These are phyloP conservation scores for Candida vartiovaarae DNA, from an alignment of 805 yeast species.

Conservation along the genomic window DNA sequence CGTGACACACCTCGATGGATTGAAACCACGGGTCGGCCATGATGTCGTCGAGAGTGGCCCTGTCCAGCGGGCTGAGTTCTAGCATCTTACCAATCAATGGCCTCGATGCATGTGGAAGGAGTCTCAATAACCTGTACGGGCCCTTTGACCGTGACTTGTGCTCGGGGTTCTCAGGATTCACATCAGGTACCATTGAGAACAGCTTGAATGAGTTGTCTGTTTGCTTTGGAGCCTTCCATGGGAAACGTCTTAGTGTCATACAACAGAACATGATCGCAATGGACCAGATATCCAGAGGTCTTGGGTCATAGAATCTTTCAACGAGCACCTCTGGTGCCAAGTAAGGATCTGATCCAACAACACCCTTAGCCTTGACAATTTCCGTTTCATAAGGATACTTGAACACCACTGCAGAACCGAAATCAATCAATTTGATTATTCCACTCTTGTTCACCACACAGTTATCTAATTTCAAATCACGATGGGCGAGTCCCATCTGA, in stretches of 20 bases:
- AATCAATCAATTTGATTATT: conserved; percentile 80
- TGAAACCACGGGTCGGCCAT: conserved; percentile 49
- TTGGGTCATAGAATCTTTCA: conserved; percentile 62
- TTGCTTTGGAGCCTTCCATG: conserved; percentile 89
- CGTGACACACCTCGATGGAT: conserved; percentile 47
- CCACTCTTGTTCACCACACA: conserved; percentile 79
- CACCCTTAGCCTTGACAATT: conserved; percentile 66
- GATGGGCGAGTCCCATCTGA: conserved; percentile 77
- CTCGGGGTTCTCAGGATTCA: conserved; percentile 20
- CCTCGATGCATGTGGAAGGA: conserved; percentile 64
- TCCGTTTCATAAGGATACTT: conserved; percentile 53
- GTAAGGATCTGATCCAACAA: conserved; percentile 95
- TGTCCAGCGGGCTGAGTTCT: conserved; percentile 44
- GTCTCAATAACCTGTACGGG: conserved; percentile 62
- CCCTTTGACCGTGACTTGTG: conserved; percentile 47
- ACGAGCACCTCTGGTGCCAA: conserved; percentile 85
- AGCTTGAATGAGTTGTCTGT: conserved; percentile 70
- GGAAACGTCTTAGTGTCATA: conserved; percentile 79
- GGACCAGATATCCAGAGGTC: conserved; percentile 90
- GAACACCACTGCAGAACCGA: conserved; percentile 87
- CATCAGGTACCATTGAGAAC: conserved; percentile 41
- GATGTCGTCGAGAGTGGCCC: conserved; percentile 55
- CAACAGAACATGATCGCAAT: conserved; percentile 89
- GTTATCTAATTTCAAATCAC: conserved; percentile 89
- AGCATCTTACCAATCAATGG: conserved; percentile 60